A percentile compares a stretch with the other conserved stretches of the same genome.
phyloP scores from a whole-genome alignment of 805 yeast species.

The Candida boidinii region DNA sequence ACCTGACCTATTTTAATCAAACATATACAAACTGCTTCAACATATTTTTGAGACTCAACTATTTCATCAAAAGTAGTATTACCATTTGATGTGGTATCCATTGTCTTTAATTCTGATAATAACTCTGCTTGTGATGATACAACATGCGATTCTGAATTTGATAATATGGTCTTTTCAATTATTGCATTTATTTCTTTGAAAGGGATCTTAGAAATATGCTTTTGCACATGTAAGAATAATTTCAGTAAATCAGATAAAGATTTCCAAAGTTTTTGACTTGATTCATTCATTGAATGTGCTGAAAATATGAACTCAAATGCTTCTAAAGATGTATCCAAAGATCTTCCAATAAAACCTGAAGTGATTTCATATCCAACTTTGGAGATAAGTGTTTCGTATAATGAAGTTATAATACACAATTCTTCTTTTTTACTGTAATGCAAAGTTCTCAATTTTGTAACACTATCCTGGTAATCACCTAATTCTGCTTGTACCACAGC shows the following conservation, averaged over 20 bases:
- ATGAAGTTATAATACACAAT: constrained; percentile 37
- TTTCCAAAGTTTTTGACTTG: constrained; percentile 59
- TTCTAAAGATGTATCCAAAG: constrained; percentile 35
- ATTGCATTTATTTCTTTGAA: too few relatives aligned
- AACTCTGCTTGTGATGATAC: constrained; percentile 2
- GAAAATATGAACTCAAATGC: constrained; percentile 25
- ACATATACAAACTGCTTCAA: constrained; percentile 15
- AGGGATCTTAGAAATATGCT: constrained; percentile 44
- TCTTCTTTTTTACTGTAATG: constrained; percentile 37
- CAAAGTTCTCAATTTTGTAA: constrained; percentile 36
- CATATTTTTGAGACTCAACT: not conserved
- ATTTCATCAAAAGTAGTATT: constrained; percentile 6
- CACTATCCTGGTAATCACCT: constrained; percentile 59
- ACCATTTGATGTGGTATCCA: too few relatives aligned
- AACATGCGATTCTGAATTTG: not conserved
- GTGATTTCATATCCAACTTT: constrained; percentile 43
- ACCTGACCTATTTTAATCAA: constrained; percentile 39
- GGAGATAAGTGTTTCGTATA: constrained; percentile 48
- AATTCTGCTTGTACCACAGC: constrained; percentile 57
- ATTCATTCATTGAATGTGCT: constrained; percentile 13
- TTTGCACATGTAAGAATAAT: constrained; percentile 46
- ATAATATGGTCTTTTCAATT: constrained; percentile 21
- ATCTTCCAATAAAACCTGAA: constrained; percentile 63
- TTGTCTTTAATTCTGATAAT: not conserved
- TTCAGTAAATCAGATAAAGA: constrained; percentile 48